Base-by-base conservation (phyloP, 1,139 yeast species). In the Candida mesenterica region DNA sequence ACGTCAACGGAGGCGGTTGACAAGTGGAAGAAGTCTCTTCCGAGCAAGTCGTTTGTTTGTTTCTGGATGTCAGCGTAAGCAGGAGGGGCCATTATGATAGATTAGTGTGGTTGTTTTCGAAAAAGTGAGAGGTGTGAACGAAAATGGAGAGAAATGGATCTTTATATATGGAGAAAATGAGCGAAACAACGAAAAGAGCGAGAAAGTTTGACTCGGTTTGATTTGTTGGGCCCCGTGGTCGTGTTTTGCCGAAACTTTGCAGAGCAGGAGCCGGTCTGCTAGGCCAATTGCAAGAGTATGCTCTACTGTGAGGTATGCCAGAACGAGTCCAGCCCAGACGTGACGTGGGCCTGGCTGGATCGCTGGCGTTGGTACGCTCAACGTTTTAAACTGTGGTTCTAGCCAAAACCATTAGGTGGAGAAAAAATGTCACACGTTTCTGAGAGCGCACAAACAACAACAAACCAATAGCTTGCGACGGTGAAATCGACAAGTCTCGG, bases 21-120 rank as follows among this genome's bases (percentile, higher is more conserved):
- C 53, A 77, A 72, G 75, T 90, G 97, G 84, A 77, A 94, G 80
- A 88, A 92, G 68, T 92, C 98, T 69, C 76, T 84, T 72, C 79
- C 77, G 64, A 92, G 78, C 58, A 92, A 79, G 69, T 85, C 95
- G 75, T 86, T 87, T 69, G 94, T 77, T 60, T 87, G 77, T 73
- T 88, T 88, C 62, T 92, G 82, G 62, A 90, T 84, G 67, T 88
- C 96, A 52, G 95, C 79, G 75, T 79, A 86, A 61, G 88, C 84
- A 57, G 88, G 81, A 48, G 88, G 87, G 41, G 69, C 68, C 71
- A 65, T 65, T 54, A 44, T 57, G 5, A 7, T n/a, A 15, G 20
- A 17, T 28, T 6, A 23, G 30, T 36, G 38, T 31, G 27, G 39
- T 33, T 37, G 26, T 15, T 16, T 17, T 12, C 10, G 30, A 24